Base-by-base conservation (phyloP, 2,329 filamentous ascomycete genomes). In the Exophiala phaeomuriformis region DNA sequence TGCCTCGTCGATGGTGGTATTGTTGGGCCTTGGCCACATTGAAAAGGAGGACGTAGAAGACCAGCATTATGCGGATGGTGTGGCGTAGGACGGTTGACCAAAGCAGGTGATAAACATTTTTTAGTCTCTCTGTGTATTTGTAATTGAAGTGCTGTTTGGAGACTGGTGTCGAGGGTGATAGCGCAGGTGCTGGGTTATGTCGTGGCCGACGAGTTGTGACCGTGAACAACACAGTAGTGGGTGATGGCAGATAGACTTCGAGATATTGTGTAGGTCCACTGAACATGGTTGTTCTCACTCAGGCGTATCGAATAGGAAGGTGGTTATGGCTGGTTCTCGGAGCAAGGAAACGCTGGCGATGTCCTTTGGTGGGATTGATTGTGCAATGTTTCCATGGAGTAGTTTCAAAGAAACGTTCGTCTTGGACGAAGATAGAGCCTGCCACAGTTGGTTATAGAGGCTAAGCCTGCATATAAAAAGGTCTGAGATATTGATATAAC, bases 211-310 rank as follows among this genome's bases (percentile, higher is more conserved):
- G 81, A 53, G 90, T 96, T 35, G 90, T 93, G 52, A 96, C 88
- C 31, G 86, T 94, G 77, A 91, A 97, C 61, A 88, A 86, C 67
- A 88, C 84, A n/a, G 93, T 95, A 2, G 90, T 94, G 44, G 88
- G 85, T 28, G 93, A 90, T 47, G 88, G 86, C 27, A 82, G 80
- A 60, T 82, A 78, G 56, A 79, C 78, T 63, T 75, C 77, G 47
- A 88, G 80, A 62, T 78, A 51, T 27, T 57, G 57, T 8, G 39
- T 47, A 5, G 52, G 35, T 29, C 51, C 42, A 19, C 35, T 41
- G 51, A 54, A 51, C 51, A 57, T 57, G 45, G 30, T 48, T 39
- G 5, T 39, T 39, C 5, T n/a, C 10, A 19, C 19, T 19, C 19
- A 19, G 19, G 19, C 19, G 19, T 19, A 35, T 35, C 10, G 2